Base-by-base conservation (phyloP, 805 yeast species). In the Wickerhamomyces canadensis region DNA sequence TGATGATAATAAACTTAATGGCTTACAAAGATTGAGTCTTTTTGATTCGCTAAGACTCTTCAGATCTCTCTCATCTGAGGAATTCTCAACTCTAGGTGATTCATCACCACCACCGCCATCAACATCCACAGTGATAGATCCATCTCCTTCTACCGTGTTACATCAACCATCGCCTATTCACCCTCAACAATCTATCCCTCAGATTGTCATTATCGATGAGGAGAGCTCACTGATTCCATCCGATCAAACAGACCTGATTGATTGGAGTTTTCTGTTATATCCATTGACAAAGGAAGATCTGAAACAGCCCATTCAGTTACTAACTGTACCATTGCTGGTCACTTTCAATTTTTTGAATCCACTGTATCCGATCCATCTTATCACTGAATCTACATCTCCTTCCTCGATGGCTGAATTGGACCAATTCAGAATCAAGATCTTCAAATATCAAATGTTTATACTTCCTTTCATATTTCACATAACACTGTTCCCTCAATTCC, bases 31-130 rank as follows among this genome's bases (percentile, higher is more conserved):
- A 23, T 57, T 68, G 12, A 65, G 72, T 2, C 33, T 68, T 10
- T 45, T 60, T 22, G 61, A 65, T 25, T 72, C 73, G 1, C 40
- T 65, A 7, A 64, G 62, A 33, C 51, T 68, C 27, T 54, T 57
- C 36, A 49, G 36, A 29, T 29, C 32, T 8, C 18, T 19, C 10
- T 29, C 32, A 19, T 5, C 17, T n/a, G 31, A 28, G 13, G 21
- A 7, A 9, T 25, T 15, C 6, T 7, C 21, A 16, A 28, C 6
- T 15, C 16, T n/a, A 8, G 15, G n/a, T 12, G n/a, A 10, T 18
- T 14, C 8, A 25, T 14, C 14, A 25, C 27, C 9, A 22, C n/a
- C 6, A 25, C 13, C 14, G 6, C 13, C 27, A 25, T 25, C 27
- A 25, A 22, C 24, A 22, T 22, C 24, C 24, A 22, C 8, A 22